Percentiles rank a stretch among this genome's conserved stretches.
Evolutionary conservation across 108 stramenopile genomes (phyloP).

Genomic region (Aureococcus anophagefferens): DNA sequence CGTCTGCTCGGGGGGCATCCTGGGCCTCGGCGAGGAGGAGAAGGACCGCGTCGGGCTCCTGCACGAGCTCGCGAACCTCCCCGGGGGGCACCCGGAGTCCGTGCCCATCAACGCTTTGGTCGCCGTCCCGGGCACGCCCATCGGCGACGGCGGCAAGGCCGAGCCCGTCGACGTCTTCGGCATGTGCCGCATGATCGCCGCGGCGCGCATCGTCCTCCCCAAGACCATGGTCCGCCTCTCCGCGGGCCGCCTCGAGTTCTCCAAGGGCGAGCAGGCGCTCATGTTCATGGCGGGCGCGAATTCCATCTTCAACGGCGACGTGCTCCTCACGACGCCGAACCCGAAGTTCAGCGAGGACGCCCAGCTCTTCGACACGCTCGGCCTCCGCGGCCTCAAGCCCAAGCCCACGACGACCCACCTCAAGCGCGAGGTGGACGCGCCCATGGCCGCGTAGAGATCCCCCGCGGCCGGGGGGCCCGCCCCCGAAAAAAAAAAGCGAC

Average conservation of each 20-base stretch:
- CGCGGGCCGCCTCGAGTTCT: constrained; percentile 84
- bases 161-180: constrained; percentile 77
- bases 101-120: constrained; percentile 95
- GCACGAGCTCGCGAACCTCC: constrained; percentile 83
- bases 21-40: constrained; percentile 86
- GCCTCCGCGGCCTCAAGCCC: constrained; percentile 25
- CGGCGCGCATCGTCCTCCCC: constrained; percentile 91
- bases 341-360: constrained; percentile 82
- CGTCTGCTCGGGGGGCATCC: constrained; percentile 95
- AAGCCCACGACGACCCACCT: constrained; percentile 3
- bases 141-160: constrained; percentile 56
- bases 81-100: constrained; percentile 81
- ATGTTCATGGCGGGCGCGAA: constrained; percentile 97
- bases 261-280: constrained; percentile 82
- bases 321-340: constrained; percentile 84
- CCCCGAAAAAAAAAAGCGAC: too few relatives aligned
- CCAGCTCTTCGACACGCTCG: constrained; percentile 72
- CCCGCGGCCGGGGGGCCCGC: too few relatives aligned
- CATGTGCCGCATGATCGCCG: constrained; percentile 96
- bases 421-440: too few relatives aligned
- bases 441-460: too few relatives aligned
- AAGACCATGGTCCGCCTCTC: constrained; percentile 91
- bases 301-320: constrained; percentile 95
- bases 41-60: constrained; percentile 82
- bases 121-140: constrained; percentile 74